A percentile compares a stretch with the other conserved stretches of the same genome.
phyloP scores from a whole-genome alignment of 805 yeast species.

The Teunomyces pallodes region DNA sequence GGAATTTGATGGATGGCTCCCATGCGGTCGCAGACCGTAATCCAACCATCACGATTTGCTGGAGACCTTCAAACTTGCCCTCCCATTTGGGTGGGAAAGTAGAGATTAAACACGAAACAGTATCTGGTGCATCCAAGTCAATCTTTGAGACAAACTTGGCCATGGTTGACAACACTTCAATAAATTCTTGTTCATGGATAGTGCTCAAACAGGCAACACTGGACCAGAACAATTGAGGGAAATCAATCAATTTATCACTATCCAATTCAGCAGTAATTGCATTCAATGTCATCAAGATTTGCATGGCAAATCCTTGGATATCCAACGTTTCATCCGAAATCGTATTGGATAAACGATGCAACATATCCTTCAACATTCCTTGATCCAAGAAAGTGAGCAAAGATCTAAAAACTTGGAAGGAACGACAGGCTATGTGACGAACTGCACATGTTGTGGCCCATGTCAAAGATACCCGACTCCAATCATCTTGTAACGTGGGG shows the following conservation, averaged over 20 bases:
- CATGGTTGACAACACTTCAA: conserved; percentile 80
- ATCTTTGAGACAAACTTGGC: conserved; percentile 83
- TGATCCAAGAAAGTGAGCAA: conserved; percentile 79
- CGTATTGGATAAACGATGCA: conserved; percentile 88
- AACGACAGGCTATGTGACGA: conserved; percentile 93
- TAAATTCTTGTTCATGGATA: conserved; percentile 87
- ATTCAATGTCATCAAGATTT: conserved; percentile 91
- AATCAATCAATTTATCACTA: conserved; percentile 73
- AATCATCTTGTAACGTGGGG: conserved; percentile 64
- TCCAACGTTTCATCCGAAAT: conserved; percentile 86
- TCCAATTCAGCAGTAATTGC: conserved; percentile 86
- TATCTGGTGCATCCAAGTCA: conserved; percentile 80
- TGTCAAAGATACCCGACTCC: conserved; percentile 78
- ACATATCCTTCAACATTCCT: conserved; percentile 87
- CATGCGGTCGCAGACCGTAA: conserved; percentile 76
- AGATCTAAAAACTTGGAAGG: conserved; percentile 89
- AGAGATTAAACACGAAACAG: conserved; percentile 76
- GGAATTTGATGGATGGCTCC: conserved; percentile 69
- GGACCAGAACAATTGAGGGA: conserved; percentile 95
- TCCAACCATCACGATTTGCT: conserved; percentile 76
- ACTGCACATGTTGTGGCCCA: conserved; percentile 99
- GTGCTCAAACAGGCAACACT: conserved; percentile 89
- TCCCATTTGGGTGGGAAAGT: conserved; percentile 97
- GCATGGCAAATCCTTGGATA: conserved; percentile 96
- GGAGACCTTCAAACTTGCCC: conserved; percentile 87